Base-by-base conservation (phyloP, 169 alveolate genomes). In the Eimeria sp. region DNA sequence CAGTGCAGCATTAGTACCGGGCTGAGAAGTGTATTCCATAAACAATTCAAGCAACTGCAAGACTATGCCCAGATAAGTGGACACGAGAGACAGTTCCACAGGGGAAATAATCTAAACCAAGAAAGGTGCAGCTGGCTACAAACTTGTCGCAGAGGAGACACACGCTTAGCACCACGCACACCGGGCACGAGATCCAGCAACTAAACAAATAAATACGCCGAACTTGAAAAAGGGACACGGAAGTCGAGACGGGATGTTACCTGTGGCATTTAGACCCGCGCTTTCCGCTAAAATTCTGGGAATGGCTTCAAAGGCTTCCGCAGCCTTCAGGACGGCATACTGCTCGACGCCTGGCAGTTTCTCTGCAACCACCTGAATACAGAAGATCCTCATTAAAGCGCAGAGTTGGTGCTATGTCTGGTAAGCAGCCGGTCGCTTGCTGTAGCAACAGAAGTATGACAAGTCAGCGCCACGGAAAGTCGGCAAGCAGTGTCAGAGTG, bases 271-370 rank as follows among this genome's bases (percentile, higher is more conserved):
- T 83, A 88, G 97, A 51, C 98, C 98, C 6, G 98, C 95, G 96
- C 99, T 99, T 75, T 99, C 99, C 43, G 99, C 99, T 47, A 99
- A 96, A n/a, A 99, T 98, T 97, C 99, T 99, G 45, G 99, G 99
- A 25, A 99, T 98, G 51, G 98, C 98, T 95, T 99, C 99, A 96
- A 99, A 99, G 14, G 99, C 99, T 97, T 99, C 99, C 34, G 99
- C 99, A 97, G 99, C 99, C 97, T 99, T 98, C 96, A 99, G 98
- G 92, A 99, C 99, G 76, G 99, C 99, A 97, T 99, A 99, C 97
- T 99, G 99, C 30, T 97, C 97, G 49, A 95, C 78, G 30, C 98
- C 98, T 1, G 98, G 97, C 76, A 95, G 94, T 61, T 57, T 61
- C 87, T 89, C 88, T 25, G 96, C 97, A 84, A 63, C 91, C 22